Percentiles rank a stretch among this genome's conserved stretches.
phyloP scores from a whole-genome alignment of 1,284 basidiomycete species.

The Pseudozyma tsukubaensis region DNA sequence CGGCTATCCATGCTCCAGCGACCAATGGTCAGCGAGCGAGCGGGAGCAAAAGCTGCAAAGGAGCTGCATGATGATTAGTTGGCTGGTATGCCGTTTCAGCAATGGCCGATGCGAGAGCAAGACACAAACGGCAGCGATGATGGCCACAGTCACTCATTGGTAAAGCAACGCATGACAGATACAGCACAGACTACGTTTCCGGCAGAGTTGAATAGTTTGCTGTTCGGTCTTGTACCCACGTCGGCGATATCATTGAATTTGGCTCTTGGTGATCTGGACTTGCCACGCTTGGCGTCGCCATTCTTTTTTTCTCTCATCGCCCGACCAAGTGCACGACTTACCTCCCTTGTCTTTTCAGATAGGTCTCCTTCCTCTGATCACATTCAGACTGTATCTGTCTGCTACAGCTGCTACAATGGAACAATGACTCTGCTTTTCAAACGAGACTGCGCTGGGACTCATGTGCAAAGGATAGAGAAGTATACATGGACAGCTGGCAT shows the following conservation, averaged over 20 bases:
- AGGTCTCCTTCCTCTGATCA: no score
- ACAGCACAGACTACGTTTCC: background rate
- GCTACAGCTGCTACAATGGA: no score
- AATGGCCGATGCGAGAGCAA: slow-evolving; percentile 1
- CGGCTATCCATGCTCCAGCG: slow-evolving; percentile 6
- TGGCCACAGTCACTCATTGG: slow-evolving; percentile 1
- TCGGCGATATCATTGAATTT: slow-evolving; percentile 19
- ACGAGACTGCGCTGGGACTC: background rate
- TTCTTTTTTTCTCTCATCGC: no score
- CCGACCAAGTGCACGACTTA: no score
- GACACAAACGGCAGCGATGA: slow-evolving; percentile 13
- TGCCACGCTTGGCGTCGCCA: slow-evolving; percentile 16
- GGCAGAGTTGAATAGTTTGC: background rate
- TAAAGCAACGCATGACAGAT: no score
- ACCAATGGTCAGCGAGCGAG: no score
- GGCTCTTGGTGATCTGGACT: slow-evolving; percentile 1
- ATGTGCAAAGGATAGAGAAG: background rate
- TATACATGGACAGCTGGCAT: background rate
- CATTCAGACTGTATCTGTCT: no score
- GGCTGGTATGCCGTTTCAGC: slow-evolving; percentile 12
- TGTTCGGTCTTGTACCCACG: slow-evolving; percentile 14
- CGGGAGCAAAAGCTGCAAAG: background rate
- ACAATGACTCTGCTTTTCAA: no score
- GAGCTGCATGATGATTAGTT: slow-evolving; percentile 11
- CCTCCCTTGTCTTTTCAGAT: no score